A percentile compares a stretch with the other conserved stretches of the same genome.
phyloP scores from a whole-genome alignment of 2,329 filamentous ascomycete genomes.

The Trichoderma sp. region DNA sequence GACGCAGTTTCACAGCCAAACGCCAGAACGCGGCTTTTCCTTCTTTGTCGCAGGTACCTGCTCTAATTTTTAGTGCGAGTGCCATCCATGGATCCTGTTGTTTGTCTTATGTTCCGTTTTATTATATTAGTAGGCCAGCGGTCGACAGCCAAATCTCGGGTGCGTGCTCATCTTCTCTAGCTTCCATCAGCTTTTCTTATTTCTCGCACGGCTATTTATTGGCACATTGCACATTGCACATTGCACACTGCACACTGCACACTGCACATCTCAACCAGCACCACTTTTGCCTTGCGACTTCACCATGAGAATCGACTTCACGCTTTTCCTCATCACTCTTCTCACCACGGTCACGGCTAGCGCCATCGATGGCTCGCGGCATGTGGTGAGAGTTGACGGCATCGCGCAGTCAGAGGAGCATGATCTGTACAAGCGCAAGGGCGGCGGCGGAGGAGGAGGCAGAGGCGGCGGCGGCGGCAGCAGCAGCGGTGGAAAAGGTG shows the following conservation, averaged over 20 bases:
- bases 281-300: neutral
- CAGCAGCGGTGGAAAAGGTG: conserved; percentile 24
- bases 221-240: neutral
- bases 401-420: conserved; percentile 31
- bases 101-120: conserved; percentile 8
- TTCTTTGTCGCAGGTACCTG: neutral
- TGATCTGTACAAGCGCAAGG: conserved; percentile 58
- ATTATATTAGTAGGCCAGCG: no score
- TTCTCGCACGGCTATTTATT: neutral
- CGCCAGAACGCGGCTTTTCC: neutral
- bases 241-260: no score
- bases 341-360: conserved; percentile 29
- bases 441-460: conserved; percentile 54
- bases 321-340: conserved; percentile 31
- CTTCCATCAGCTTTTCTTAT: no score
- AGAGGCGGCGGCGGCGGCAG: conserved; percentile 39
- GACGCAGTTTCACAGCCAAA: neutral
- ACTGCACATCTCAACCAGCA: neutral
- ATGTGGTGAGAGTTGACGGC: conserved; percentile 27
- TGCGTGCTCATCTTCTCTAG: neutral
- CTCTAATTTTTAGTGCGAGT: neutral
- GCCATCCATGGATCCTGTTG: neutral
- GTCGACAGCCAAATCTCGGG: neutral
- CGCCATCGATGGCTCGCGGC: conserved; percentile 25
- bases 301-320: conserved; percentile 33